Evolutionary conservation across 139 green algal species (phyloP), one percentile per base, ranked within the genome.

Genomic region (Coelastrella sp.): DNA sequence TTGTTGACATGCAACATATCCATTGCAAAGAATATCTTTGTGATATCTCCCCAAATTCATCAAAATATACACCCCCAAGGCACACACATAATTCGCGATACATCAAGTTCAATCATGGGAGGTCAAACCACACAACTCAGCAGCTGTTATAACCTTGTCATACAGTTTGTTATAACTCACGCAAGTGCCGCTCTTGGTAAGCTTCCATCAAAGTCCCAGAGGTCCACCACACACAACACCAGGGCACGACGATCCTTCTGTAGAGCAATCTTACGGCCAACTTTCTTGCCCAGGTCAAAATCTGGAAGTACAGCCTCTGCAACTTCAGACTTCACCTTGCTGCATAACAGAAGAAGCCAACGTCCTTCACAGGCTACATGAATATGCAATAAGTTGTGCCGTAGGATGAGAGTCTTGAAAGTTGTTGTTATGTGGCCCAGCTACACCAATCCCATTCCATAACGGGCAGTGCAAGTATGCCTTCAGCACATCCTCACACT

Each of bases 191-290:
- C 59, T 3, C 90, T 73, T 0, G 97, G 97, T 68, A 99, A 92
- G n/a, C 94, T 98, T 25, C 96, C 97, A 87, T 99, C 97, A 92
- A 99, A 98, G 90, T 99, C 96, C 15, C 90, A 91, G 1, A 95
- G 62, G 82, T 99, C 96, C 68, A 99, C 95, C 63, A 99, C 95
- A 51, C 92, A 88, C 60, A 98, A 84, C 81, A 99, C 91, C 34
- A 99, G 92, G 0, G 92, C 90, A 53, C 92, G 85, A 19, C 94
- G 81, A 84, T 96, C 94, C 81, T 94, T 94, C 59, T 96, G 91
- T 71, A 94, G 79, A 43, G 72, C 82, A 50, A 98, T 97, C 88
- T 95, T 96, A 23, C 83, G 85, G 17, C 94, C 94, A 19, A 98
- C 92, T 69, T 91, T 91, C 79, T 72, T 82, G 53, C 87, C 89